Percentiles rank a stretch among this genome's conserved stretches.
These are phyloP conservation scores for Cryphonectria japonica DNA, from an alignment of 2,329 filamentous ascomycete genomes.

Conservation along the genomic window DNA sequence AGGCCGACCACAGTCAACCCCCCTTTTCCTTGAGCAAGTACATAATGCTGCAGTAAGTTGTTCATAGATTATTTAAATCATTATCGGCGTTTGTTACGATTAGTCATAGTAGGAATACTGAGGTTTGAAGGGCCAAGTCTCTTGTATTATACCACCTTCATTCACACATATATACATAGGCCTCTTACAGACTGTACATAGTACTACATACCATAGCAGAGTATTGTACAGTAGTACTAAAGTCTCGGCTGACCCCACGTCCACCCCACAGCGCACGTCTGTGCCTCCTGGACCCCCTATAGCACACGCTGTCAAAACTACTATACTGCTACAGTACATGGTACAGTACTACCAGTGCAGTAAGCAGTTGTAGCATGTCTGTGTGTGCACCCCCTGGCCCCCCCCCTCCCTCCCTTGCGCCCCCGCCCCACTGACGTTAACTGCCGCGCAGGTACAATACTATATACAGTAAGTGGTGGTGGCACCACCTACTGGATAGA, in stretches of 20 bases:
- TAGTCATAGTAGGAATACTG: no score
- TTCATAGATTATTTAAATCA: no score
- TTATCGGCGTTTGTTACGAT: no score
- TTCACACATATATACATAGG: no score
- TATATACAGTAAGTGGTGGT: neutral
- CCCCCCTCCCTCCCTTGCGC: neutral
- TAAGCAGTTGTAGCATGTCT: neutral
- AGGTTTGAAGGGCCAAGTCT: no score
- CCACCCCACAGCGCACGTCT: neutral
- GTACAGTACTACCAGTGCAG: neutral
- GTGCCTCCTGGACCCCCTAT: neutral
- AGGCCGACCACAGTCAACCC: no score
- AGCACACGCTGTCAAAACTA: neutral
- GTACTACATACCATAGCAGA: neutral
- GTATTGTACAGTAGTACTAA: no score
- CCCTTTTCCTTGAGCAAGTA: no score
- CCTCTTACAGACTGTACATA: neutral
- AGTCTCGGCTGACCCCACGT: neutral
- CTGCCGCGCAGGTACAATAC: neutral
- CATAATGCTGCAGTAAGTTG: no score
- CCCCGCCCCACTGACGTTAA: neutral
- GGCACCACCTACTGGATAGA: neutral
- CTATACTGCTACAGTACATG: neutral
- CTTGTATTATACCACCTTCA: no score
- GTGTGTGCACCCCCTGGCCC: neutral